Conservation (phyloP, 108 stramenopile genomes). For the Nannochloropsis gaditana region DNA sequence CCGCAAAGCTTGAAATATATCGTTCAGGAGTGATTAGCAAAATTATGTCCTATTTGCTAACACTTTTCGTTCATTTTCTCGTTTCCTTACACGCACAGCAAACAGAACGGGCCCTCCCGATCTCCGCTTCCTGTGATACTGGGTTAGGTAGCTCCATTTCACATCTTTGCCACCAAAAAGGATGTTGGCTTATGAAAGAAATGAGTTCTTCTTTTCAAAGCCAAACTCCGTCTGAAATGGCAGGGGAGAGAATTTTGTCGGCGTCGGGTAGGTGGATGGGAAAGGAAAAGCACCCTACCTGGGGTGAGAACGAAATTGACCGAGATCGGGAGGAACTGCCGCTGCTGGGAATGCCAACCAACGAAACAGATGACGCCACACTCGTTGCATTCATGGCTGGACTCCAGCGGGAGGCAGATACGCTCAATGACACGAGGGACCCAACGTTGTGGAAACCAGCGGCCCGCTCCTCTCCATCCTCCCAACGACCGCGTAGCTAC, state of each 20-base stretch:
- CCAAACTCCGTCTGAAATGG: background rate
- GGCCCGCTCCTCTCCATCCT: no score
- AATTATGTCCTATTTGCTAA: no score
- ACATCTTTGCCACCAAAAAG: no score
- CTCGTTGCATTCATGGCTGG: background rate
- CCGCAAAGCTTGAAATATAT: no score
- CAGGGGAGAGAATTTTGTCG: background rate
- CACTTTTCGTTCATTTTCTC: no score
- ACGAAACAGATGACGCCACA: background rate
- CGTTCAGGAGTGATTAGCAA: no score
- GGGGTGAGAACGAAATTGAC: background rate
- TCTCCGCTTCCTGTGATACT: no score
- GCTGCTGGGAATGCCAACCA: background rate
- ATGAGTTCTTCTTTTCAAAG: background rate
- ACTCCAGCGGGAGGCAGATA: background rate
- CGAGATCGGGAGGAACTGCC: background rate
- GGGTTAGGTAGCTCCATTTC: no score
- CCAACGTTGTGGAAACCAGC: no score
- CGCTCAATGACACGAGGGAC: background rate
- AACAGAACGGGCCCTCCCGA: no score
- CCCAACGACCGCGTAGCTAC: background rate
- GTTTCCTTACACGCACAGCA: no score
- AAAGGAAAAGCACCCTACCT: background rate
- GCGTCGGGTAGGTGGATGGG: background rate
- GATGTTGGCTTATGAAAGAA: no score